A percentile compares a stretch with the other conserved stretches of the same genome.
Conservation (phyloP, 768 basidiomycete species). For the Cantharellus cinnabarinus region DNA sequence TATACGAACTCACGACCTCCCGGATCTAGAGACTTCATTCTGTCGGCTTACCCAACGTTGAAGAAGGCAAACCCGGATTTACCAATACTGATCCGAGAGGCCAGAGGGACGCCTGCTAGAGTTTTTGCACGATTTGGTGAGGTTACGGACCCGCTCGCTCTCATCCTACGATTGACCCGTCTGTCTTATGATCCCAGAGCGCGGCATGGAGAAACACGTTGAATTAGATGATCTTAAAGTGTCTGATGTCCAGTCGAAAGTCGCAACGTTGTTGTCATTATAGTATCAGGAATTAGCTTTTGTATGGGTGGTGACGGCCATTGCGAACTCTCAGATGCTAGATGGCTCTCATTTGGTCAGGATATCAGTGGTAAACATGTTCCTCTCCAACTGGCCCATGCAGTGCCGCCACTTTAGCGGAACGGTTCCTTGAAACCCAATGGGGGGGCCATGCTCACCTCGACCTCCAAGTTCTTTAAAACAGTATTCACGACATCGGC, state of each 20-base stretch:
- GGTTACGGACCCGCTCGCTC: constrained; percentile 14
- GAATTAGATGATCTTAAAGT: constrained; percentile 58
- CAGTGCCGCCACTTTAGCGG: not conserved
- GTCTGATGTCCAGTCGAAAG: constrained; percentile 48
- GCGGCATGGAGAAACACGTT: constrained; percentile 60
- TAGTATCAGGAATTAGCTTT: not conserved
- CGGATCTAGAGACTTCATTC: constrained; percentile 48
- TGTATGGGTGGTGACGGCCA: not conserved
- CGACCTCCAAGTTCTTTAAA: constrained; percentile 46
- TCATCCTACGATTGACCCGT: not conserved
- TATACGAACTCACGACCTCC: not conserved
- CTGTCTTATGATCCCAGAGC: constrained; percentile 27
- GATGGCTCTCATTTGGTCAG: not conserved
- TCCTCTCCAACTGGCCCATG: constrained; percentile 52
- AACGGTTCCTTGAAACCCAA: not conserved
- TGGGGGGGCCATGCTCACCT: constrained; percentile 28
- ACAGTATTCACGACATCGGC: constrained; percentile 64
- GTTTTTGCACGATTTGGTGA: constrained; percentile 73
- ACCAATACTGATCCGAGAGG: constrained; percentile 68
- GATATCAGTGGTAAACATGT: constrained; percentile 32
- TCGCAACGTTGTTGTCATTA: constrained; percentile 34
- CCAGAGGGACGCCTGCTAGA: constrained; percentile 56
- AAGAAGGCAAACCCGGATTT: constrained; percentile 74
- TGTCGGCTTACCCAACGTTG: constrained; percentile 49
- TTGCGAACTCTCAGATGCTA: not conserved